Evolutionary conservation across 108 stramenopile species (phyloP).

Genomic region (Nitzschia sp.): DNA sequence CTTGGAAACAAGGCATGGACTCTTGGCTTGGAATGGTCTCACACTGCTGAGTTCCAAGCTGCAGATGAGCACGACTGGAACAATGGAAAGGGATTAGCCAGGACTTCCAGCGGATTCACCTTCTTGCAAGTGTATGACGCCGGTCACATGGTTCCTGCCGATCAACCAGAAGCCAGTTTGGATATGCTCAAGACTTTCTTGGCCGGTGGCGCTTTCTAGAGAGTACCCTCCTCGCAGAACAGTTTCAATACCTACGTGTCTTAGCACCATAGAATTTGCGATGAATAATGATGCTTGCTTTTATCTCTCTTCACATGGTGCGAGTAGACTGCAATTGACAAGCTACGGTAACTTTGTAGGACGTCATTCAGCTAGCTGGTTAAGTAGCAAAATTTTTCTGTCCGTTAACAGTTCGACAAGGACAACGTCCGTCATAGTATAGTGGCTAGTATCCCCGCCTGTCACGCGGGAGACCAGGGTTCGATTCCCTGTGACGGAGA

Average conservation of each 20-base stretch:
- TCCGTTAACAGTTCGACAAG: neutral
- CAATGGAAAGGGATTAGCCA: slow-evolving; percentile 68
- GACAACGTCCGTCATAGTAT: slow-evolving; percentile 84
- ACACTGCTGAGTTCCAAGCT: slow-evolving; percentile 78
- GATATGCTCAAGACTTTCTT: slow-evolving; percentile 86
- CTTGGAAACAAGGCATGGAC: slow-evolving; percentile 96
- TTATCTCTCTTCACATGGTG: too few relatives aligned
- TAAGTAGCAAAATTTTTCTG: neutral
- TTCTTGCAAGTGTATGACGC: slow-evolving; percentile 78
- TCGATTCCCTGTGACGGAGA: slow-evolving; percentile 92
- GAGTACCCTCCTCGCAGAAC: neutral
- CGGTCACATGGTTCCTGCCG: slow-evolving; percentile 96
- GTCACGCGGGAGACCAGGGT: slow-evolving; percentile 97
- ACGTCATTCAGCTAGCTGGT: neutral
- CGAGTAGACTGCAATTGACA: too few relatives aligned
- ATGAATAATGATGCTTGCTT: too few relatives aligned
- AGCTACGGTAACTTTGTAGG: too few relatives aligned
- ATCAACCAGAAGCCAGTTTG: slow-evolving; percentile 81
- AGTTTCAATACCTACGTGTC: neutral
- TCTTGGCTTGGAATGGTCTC: slow-evolving; percentile 81
- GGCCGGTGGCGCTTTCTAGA: slow-evolving; percentile 34
- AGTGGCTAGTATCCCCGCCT: slow-evolving; percentile 98
- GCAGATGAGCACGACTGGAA: slow-evolving; percentile 78
- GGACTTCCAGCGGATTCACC: slow-evolving; percentile 72
- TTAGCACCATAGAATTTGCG: too few relatives aligned